phyloP scores from a whole-genome alignment of 257 asterid genomes.

The Apocynum venetum region DNA sequence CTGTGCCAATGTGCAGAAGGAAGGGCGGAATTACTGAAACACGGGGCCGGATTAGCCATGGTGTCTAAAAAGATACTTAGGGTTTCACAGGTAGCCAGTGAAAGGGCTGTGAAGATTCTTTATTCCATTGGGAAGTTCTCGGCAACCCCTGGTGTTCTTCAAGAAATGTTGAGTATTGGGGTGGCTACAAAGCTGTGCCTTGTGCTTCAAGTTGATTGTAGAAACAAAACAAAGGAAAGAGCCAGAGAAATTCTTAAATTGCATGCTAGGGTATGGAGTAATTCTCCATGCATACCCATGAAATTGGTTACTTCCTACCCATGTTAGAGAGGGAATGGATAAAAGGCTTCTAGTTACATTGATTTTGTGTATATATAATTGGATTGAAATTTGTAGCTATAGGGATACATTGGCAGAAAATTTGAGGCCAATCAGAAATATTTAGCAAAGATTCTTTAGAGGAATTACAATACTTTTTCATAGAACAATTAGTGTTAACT shows the following conservation, averaged over 20 bases:
- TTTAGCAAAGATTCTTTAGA: no score
- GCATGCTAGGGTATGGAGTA: slow-evolving; percentile 67
- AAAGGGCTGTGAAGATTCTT: slow-evolving; percentile 58
- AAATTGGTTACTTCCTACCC: slow-evolving; percentile 45
- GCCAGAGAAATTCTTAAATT: slow-evolving; percentile 56
- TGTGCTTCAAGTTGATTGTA: slow-evolving; percentile 61
- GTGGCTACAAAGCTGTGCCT: slow-evolving; percentile 64
- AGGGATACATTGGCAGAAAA: no score
- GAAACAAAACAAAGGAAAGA: slow-evolving; percentile 56
- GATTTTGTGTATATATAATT: no score
- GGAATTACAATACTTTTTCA: no score
- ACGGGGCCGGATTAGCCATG: slow-evolving; percentile 69
- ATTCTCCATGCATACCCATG: slow-evolving; percentile 51
- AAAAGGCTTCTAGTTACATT: no score
- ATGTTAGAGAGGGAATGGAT: slow-evolving; percentile 5
- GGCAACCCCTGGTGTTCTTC: slow-evolving; percentile 40
- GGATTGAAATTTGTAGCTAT: no score
- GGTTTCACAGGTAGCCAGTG: slow-evolving; percentile 68
- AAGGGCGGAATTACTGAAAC: slow-evolving; percentile 61
- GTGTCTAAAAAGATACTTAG: slow-evolving; percentile 79
- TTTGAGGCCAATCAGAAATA: no score
- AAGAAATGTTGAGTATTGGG: slow-evolving; percentile 72
- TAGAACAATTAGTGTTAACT: no score
- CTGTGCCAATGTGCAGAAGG: slow-evolving; percentile 88
- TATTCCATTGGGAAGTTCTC: slow-evolving; percentile 53